Conservation (phyloP, 495 filamentous ascomycete species). For the Rostrohypoxylon terebratum region DNA sequence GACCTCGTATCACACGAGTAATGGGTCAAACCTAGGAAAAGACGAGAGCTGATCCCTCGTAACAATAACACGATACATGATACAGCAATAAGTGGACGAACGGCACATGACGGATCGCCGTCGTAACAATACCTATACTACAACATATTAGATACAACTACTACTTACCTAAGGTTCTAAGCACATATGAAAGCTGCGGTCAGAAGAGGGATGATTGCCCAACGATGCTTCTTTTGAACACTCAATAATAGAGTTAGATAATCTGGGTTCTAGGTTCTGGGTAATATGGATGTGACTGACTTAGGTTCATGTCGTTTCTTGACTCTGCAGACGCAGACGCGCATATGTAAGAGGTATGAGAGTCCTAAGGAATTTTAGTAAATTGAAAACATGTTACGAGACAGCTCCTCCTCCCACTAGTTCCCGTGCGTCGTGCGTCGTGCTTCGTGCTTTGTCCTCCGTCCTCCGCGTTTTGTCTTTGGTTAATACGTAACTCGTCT, state of each 20-base stretch:
- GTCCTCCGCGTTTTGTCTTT: background rate
- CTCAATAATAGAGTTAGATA: slow-evolving; percentile 10
- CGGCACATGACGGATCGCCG: slow-evolving; percentile 38
- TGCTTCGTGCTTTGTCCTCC: background rate
- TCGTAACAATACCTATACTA: slow-evolving; percentile 28
- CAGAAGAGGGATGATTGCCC: slow-evolving; percentile 19
- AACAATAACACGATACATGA: slow-evolving; percentile 1
- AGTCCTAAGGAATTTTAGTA: slow-evolving; percentile 38
- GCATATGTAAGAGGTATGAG: slow-evolving; percentile 19
- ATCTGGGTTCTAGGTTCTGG: background rate
- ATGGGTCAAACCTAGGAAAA: slow-evolving; percentile 18
- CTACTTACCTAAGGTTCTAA: no score
- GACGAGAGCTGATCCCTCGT: slow-evolving; percentile 18
- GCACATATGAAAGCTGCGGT: slow-evolving; percentile 21
- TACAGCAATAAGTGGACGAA: slow-evolving; percentile 4
- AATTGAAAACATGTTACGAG: slow-evolving; percentile 39
- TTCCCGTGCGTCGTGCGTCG: slow-evolving; percentile 13
- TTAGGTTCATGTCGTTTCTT: slow-evolving; percentile 23
- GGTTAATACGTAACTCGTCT: slow-evolving; percentile 7
- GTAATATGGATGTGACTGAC: slow-evolving; percentile 1
- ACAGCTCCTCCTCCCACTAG: slow-evolving; percentile 7
- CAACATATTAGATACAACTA: background rate
- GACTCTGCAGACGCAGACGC: slow-evolving; percentile 15
- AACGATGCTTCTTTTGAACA: slow-evolving; percentile 3
- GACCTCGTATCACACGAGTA: slow-evolving; percentile 44